Conservation (phyloP, 2,329 filamentous ascomycete genomes). For the Botrytis galanthina region DNA sequence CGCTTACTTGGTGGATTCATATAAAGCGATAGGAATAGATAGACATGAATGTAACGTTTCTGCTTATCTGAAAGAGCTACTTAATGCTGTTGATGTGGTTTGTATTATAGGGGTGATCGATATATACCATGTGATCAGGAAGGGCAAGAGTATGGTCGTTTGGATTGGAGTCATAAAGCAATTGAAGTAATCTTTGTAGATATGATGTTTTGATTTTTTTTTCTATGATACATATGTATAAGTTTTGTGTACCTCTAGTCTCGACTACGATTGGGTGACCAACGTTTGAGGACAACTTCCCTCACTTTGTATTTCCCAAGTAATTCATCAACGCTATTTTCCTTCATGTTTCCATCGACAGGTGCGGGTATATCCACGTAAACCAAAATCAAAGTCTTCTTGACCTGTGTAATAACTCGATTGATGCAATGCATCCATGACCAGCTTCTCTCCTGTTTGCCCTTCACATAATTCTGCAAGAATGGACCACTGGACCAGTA, state of each 20-base stretch:
- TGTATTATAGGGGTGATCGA: neutral
- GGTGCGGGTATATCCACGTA: slow-evolving; percentile 90
- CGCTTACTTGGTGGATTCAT: neutral
- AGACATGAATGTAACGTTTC: slow-evolving; percentile 17
- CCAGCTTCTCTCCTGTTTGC: slow-evolving; percentile 59
- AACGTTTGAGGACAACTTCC: slow-evolving; percentile 78
- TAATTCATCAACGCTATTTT: slow-evolving; percentile 58
- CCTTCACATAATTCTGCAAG: slow-evolving; percentile 50
- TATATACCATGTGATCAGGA: neutral
- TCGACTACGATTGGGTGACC: slow-evolving; percentile 68
- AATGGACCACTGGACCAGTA: slow-evolving; percentile 61
- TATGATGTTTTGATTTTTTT: neutral
- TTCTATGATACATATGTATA: neutral
- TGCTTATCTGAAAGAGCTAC: neutral
- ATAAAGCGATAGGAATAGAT: neutral
- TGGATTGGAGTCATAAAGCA: neutral
- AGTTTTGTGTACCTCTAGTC: neutral
- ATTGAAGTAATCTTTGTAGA: neutral
- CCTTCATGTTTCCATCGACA: slow-evolving; percentile 45
- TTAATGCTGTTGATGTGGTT: neutral
- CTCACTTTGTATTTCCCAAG: slow-evolving; percentile 71
- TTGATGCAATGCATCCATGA: slow-evolving; percentile 87
- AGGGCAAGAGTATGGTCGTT: neutral
- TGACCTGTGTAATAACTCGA: slow-evolving; percentile 82
- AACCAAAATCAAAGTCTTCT: slow-evolving; percentile 83